Evolutionary conservation across 768 basidiomycete species (phyloP).

Genomic region (Amanita subjunquillea): DNA sequence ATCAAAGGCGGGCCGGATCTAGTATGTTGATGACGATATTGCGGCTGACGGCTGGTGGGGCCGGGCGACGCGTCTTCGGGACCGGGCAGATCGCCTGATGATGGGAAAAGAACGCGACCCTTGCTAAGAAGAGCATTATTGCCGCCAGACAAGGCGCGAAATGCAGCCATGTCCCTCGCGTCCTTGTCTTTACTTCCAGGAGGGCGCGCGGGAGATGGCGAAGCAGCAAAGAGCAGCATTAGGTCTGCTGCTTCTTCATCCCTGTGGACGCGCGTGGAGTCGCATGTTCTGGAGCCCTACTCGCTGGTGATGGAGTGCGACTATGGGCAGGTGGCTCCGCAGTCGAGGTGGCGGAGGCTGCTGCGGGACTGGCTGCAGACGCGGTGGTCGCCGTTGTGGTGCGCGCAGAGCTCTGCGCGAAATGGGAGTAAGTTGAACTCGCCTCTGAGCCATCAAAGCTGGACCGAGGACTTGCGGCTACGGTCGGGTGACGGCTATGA

Average conservation of each 20-base stretch:
- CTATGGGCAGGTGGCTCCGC: slow-evolving; percentile 21
- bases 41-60: slow-evolving; percentile 4
- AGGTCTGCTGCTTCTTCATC: slow-evolving; percentile 73
- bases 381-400: slow-evolving; percentile 32
- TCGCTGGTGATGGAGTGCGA: slow-evolving; percentile 28
- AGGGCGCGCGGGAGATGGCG: slow-evolving; percentile 68
- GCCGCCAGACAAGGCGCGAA: slow-evolving; percentile 42
- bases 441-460: slow-evolving; percentile 63
- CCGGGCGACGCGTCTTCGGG: slow-evolving; percentile 8
- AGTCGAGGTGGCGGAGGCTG: slow-evolving; percentile 22
- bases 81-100: slow-evolving; percentile 9
- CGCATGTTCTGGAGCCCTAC: slow-evolving; percentile 18
- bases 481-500: slow-evolving; percentile 48
- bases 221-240: slow-evolving; percentile 78
- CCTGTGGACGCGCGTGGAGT: slow-evolving; percentile 54
- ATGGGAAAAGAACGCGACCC: slow-evolving; percentile 65
- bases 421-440: slow-evolving; percentile 52
- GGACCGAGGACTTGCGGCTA: slow-evolving; percentile 54
- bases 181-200: slow-evolving; percentile 26
- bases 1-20: slow-evolving; percentile 7
- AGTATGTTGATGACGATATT: slow-evolving; percentile 5
- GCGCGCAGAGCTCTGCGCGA: slow-evolving; percentile 57
- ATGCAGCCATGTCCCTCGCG: slow-evolving; percentile 43
- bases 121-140: slow-evolving; percentile 40
- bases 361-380: slow-evolving; percentile 27